Evolutionary conservation across 2,329 filamentous ascomycete genomes (phyloP), one percentile per base, ranked within the genome.

Genomic region (Colletotrichum sidae): DNA sequence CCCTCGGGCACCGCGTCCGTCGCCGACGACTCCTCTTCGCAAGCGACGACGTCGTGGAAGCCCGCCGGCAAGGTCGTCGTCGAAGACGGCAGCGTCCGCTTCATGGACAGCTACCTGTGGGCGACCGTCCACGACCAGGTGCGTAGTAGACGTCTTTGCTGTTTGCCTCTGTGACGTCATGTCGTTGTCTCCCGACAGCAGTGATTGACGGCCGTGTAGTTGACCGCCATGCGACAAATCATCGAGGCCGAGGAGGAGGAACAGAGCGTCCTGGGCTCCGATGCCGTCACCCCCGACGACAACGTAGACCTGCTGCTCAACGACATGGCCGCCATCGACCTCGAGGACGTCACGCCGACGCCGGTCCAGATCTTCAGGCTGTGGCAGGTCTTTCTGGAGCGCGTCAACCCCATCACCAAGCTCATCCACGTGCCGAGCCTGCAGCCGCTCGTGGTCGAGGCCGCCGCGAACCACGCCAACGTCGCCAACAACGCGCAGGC

Each of bases 341-440:
- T 80, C 12, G 80, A 84, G 56, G 81, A 84, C 12, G 77, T 91
- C 72, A 89, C 91, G 69, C 92, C 92, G 0, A 80, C 87, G 5
- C 85, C 88, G 0, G 83, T 87, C 11, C 87, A 92, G 39, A 86
- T 92, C 34, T 89, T 92, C 71, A 84, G 84, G 55, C 82, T 95
- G 6, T 95, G 92, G 92, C 90, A 93, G 73, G 81, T 88, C 8
- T 94, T 90, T 69, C 79, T 93, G 6, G 88, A 92, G 53, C 89
- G 92, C 67, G 88, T 94, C 60, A 91, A 94, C 70, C 91, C 92
- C 0, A 75, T 93, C 50, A 87, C 88, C 69, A 94, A 94, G 73
- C 78, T 87, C 50, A 88, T 93, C 33, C 92, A 95, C 72, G 85
- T 90, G 2, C 91, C 92, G 0, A 88, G 88, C 0, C 76, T 93